These are phyloP conservation scores for Lagenaria siceraria DNA, from an alignment of 306 rosid species.

Conservation along the genomic window DNA sequence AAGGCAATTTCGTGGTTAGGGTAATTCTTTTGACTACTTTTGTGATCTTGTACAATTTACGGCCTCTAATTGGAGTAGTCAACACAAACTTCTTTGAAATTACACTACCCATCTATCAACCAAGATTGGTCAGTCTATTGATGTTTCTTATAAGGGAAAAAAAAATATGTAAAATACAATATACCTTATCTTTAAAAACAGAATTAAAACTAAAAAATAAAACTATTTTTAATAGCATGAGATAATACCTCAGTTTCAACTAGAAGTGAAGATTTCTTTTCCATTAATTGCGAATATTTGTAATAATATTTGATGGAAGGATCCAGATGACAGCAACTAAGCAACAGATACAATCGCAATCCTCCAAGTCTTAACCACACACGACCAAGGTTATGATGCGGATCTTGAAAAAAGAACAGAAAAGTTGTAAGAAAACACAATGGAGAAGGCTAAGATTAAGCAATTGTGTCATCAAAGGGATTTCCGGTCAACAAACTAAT, in stretches of 20 bases:
- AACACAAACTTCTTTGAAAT: too few relatives aligned
- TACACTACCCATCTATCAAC: too few relatives aligned
- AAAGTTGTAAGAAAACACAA: not conserved
- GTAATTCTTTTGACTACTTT: too few relatives aligned
- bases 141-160: not conserved
- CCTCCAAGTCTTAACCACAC: conserved; percentile 67
- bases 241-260: conserved; percentile 70
- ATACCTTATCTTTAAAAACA: not conserved
- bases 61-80: too few relatives aligned
- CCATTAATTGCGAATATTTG: conserved; percentile 47
- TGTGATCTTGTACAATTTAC: too few relatives aligned
- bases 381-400: conserved; percentile 40
- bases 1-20: too few relatives aligned
- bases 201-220: not conserved
- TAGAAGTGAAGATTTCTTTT: conserved; percentile 47
- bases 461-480: not conserved
- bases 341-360: conserved; percentile 65
- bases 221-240: not conserved
- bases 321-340: conserved; percentile 57
- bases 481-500: not conserved
- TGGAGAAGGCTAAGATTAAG: not conserved
- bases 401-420: conserved; percentile 20
- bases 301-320: conserved; percentile 66
- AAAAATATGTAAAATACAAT: not conserved
- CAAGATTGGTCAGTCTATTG: too few relatives aligned